Evolutionary conservation across 2,329 filamentous ascomycete genomes (phyloP).

Genomic region (Stemphylium lycopersici): DNA sequence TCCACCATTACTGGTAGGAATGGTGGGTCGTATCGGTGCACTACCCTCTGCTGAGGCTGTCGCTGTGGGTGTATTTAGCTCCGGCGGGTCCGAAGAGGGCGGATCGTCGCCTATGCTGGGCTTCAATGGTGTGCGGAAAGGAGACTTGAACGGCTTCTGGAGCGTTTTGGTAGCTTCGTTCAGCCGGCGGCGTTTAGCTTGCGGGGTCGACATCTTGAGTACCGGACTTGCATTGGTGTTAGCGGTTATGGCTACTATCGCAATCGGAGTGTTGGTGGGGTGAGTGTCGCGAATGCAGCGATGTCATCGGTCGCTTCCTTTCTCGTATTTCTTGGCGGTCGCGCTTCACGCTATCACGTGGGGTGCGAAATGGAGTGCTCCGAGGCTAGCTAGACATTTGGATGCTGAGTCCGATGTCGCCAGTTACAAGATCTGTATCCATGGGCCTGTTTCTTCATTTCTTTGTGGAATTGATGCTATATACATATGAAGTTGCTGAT

Average conservation of each 20-base stretch:
- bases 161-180: conserved; percentile 64
- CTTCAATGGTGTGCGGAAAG: conserved; percentile 59
- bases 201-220: conserved; percentile 55
- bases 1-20: neutral
- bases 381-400: neutral
- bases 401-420: neutral
- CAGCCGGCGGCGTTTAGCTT: conserved; percentile 68
- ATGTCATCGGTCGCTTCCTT: conserved; percentile 11
- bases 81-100: conserved; percentile 34
- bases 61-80: conserved; percentile 11
- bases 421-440: too few relatives aligned
- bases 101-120: conserved; percentile 29
- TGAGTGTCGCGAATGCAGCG: neutral
- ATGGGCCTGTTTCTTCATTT: too few relatives aligned
- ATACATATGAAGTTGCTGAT: too few relatives aligned
- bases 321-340: conserved; percentile 1
- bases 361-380: neutral
- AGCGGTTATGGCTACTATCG: neutral
- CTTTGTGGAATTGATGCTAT: too few relatives aligned
- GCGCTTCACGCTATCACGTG: conserved; percentile 15
- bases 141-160: conserved; percentile 75
- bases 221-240: conserved; percentile 20
- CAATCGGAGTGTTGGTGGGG: neutral
- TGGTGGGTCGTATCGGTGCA: neutral
- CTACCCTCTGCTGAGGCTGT: neutral